Base-by-base conservation (phyloP, 1,284 basidiomycete genomes). In the Irpex sp. region DNA sequence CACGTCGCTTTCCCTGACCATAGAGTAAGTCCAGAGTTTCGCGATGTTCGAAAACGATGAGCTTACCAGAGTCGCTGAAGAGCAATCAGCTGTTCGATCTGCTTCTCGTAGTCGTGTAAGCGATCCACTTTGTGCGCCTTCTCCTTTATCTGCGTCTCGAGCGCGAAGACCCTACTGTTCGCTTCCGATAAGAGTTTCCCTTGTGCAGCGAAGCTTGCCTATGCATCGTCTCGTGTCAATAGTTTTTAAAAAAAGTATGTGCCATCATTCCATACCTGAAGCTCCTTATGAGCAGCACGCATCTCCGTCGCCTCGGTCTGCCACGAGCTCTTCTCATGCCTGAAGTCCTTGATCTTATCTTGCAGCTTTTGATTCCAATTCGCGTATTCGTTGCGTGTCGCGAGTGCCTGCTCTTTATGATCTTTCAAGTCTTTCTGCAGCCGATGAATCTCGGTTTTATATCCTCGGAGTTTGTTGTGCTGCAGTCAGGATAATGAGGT, bases 401-500 rank as follows among this genome's bases (percentile, higher is more conserved):
- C 81, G 5, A 81, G 80, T 0, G 88, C 83, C 67, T 88, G 86
- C 59, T 83, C 80, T 67, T 85, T 88, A 68, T 89, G 84, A 55
- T 88, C 84, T 57, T 77, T 82, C 35, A 90, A 76, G 67, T 89
- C 86, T 50, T 76, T 78, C 67, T 90, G 87, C 11, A 92, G 78
- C 31, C 77, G 77, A 15, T 80, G 78, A 31, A 91, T 87, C 70
- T 88, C 84, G 8, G 78, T 74, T 63, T 86, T 85, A 72, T 91
- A 90, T 66, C 87, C 88, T 58, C 88, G 86, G 59, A 92, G 74
- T 69, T 88, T 90, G 72, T 92, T 91, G 70, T 88, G 90, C 90
- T 92, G 69, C 47, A 43, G 57, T 26, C 8, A 15, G 36, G 50
- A 11, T 37, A 68, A 49, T 15, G 19, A 19, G 46, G 17, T 15